Percentiles rank a stretch among this genome's conserved stretches.
Evolutionary conservation across 2,329 filamentous ascomycete species (phyloP).

Genomic region (Aspergillus piperis): DNA sequence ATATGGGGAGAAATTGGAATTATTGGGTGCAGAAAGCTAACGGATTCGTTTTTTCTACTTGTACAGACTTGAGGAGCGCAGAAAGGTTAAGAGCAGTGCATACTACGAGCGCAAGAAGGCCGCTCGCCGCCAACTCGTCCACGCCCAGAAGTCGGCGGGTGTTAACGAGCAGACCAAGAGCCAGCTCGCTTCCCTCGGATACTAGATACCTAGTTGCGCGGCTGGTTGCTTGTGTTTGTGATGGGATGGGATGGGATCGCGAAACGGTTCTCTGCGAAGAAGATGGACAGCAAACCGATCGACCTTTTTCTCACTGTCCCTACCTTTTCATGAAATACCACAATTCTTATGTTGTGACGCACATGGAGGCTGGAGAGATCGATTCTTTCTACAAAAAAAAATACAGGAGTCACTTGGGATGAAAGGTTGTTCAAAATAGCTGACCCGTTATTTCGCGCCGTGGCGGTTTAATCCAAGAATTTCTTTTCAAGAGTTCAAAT

Average conservation of each 20-base stretch:
- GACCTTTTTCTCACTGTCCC: constrained; percentile 39
- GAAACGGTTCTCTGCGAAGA: constrained; percentile 40
- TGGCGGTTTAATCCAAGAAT: constrained; percentile 47
- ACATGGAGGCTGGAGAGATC: constrained; percentile 34
- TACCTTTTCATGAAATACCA: constrained; percentile 39
- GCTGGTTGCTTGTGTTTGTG: constrained; percentile 45
- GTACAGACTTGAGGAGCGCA: constrained; percentile 91
- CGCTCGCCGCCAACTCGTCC: constrained; percentile 81
- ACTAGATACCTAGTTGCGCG: constrained; percentile 63
- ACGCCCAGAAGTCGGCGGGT: constrained; percentile 89
- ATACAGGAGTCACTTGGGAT: constrained; percentile 44
- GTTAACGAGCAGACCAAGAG: constrained; percentile 83
- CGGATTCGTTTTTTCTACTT: neutral
- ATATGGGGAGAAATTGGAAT: neutral
- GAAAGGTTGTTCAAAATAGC: constrained; percentile 46
- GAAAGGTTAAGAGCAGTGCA: constrained; percentile 98
- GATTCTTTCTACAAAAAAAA: constrained; percentile 39
- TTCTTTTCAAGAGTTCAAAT: constrained; percentile 40
- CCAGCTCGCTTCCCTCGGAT: constrained; percentile 87
- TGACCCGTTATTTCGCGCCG: constrained; percentile 43
- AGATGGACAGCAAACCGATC: constrained; percentile 44
- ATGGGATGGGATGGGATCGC: constrained; percentile 43
- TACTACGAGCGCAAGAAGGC: constrained; percentile 99
- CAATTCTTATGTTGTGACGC: constrained; percentile 38
- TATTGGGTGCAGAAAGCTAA: constrained; percentile 23